Conservation (phyloP, 2,329 filamentous ascomycete genomes). For the Huntiella bhutanensis region DNA sequence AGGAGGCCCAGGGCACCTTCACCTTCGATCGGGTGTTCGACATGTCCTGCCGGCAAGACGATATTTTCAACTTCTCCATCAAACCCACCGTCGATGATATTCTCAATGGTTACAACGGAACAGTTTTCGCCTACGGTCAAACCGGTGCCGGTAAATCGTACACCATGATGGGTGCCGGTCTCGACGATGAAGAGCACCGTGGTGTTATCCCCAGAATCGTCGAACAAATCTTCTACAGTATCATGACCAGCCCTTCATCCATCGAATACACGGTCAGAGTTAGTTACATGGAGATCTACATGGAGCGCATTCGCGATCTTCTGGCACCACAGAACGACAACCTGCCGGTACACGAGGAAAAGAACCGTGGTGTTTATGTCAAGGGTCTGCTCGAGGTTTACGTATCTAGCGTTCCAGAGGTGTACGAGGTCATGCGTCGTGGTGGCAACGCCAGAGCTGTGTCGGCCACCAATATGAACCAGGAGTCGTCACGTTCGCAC, state of each 20-base stretch:
- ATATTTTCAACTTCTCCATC: slow-evolving; percentile 98
- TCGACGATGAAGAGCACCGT: slow-evolving; percentile 71
- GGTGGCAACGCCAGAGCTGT: slow-evolving; percentile 82
- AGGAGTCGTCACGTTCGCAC: slow-evolving; percentile 92
- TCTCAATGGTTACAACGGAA: slow-evolving; percentile 96
- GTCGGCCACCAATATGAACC: slow-evolving; percentile 96
- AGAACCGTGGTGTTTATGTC: slow-evolving; percentile 87
- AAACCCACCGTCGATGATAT: slow-evolving; percentile 92
- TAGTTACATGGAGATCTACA: slow-evolving; percentile 99
- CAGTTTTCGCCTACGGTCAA: slow-evolving; percentile 95
- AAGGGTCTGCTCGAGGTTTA: slow-evolving; percentile 91
- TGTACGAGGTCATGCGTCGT: slow-evolving; percentile 90
- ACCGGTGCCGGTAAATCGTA: slow-evolving; percentile 98
- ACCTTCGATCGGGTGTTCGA: slow-evolving; percentile 97
- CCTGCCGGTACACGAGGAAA: slow-evolving; percentile 92
- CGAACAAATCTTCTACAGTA: slow-evolving; percentile 93
- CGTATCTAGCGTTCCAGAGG: slow-evolving; percentile 84
- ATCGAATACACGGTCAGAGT: slow-evolving; percentile 98
- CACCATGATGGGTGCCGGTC: slow-evolving; percentile 70
- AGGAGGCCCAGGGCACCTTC: slow-evolving; percentile 66
- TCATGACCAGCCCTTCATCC: slow-evolving; percentile 73
- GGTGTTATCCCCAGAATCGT: slow-evolving; percentile 95
- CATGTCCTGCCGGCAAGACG: slow-evolving; percentile 73
- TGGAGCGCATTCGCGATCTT: slow-evolving; percentile 93
- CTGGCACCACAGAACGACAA: slow-evolving; percentile 89